phyloP scores from a whole-genome alignment of 257 asterid species.

The Parsonsia alboflavescens region DNA sequence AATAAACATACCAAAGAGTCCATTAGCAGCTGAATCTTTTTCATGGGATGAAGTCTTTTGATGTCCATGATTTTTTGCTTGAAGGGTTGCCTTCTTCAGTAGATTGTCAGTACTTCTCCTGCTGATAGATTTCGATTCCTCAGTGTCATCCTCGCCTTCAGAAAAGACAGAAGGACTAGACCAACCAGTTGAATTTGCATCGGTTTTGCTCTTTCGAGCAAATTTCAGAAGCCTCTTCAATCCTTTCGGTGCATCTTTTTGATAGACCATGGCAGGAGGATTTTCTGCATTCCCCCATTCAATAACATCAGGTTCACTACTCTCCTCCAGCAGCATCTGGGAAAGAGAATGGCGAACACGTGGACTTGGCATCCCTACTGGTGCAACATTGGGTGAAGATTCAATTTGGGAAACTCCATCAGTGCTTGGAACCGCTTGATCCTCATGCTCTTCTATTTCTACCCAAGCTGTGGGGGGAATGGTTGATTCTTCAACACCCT shows the following conservation, averaged over 20 bases:
- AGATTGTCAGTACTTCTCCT: slow-evolving; percentile 65
- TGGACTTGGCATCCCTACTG: slow-evolving; percentile 58
- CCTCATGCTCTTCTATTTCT: slow-evolving; percentile 75
- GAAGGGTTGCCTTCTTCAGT: slow-evolving; percentile 72
- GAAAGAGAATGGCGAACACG: slow-evolving; percentile 95
- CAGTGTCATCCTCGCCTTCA: slow-evolving; percentile 92
- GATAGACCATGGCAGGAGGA: slow-evolving; percentile 68
- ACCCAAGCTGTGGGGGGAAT: slow-evolving; percentile 97
- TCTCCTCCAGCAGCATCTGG: slow-evolving; percentile 96
- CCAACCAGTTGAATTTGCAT: slow-evolving; percentile 62
- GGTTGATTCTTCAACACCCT: slow-evolving; percentile 56
- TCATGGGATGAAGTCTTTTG: slow-evolving; percentile 30
- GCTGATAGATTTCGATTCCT: slow-evolving; percentile 50
- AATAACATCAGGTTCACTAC: slow-evolving; percentile 65
- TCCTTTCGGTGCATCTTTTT: slow-evolving; percentile 89
- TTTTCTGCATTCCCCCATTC: slow-evolving; percentile 98
- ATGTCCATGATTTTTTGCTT: slow-evolving; percentile 48
- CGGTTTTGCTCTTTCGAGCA: slow-evolving; percentile 88
- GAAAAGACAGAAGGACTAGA: slow-evolving; percentile 78
- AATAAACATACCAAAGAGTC: slow-evolving; percentile 42
- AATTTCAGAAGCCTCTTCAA: slow-evolving; percentile 88
- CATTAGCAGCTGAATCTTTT: slow-evolving; percentile 31
- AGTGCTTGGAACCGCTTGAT: slow-evolving; percentile 32
- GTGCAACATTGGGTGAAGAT: slow-evolving; percentile 38
- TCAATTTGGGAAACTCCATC: slow-evolving; percentile 34